A percentile compares a stretch with the other conserved stretches of the same genome.
phyloP scores from a whole-genome alignment of 2,329 filamentous ascomycete genomes.

The Ascochyta rabiei region DNA sequence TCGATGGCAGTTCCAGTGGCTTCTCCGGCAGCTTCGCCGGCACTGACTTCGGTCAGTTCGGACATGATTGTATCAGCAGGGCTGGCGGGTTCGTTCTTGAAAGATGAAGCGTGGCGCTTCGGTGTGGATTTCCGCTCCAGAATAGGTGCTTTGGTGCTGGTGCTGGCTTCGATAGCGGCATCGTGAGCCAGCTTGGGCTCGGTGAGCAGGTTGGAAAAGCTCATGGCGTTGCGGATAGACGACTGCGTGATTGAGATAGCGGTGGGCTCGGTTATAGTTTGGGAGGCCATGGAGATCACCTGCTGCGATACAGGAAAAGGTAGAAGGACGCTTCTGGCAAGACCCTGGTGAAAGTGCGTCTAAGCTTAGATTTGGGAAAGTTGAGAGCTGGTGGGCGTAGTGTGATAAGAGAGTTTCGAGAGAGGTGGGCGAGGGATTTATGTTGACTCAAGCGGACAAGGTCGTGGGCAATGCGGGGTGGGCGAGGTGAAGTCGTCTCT shows the following conservation, averaged over 20 bases:
- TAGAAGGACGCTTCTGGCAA: neutral
- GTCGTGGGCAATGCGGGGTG: neutral
- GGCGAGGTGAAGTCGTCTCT: constrained; percentile 25
- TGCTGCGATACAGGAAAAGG: constrained; percentile 1
- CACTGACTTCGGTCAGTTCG: neutral
- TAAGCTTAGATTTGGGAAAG: neutral
- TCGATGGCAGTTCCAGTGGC: neutral
- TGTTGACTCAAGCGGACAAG: constrained; percentile 8
- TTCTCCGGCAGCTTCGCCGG: neutral
- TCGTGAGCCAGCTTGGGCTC: neutral
- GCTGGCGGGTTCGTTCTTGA: constrained; percentile 1
- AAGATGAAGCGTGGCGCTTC: neutral
- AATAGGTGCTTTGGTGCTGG: neutral
- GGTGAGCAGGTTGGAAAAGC: constrained; percentile 30
- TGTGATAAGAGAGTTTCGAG: constrained; percentile 29
- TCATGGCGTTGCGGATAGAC: constrained; percentile 31
- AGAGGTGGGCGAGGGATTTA: constrained; percentile 32
- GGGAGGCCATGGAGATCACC: neutral
- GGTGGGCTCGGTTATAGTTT: constrained; percentile 1
- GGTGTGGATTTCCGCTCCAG: constrained; percentile 14
- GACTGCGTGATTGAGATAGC: constrained; percentile 6
- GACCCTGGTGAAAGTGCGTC: neutral
- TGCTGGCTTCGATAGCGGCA: neutral
- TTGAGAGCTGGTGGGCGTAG: constrained; percentile 1
- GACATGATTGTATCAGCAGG: constrained; percentile 16